A percentile compares a stretch with the other conserved stretches of the same genome.
Conservation (phyloP, 2,329 filamentous ascomycete species). For the Fusarium setosum region DNA sequence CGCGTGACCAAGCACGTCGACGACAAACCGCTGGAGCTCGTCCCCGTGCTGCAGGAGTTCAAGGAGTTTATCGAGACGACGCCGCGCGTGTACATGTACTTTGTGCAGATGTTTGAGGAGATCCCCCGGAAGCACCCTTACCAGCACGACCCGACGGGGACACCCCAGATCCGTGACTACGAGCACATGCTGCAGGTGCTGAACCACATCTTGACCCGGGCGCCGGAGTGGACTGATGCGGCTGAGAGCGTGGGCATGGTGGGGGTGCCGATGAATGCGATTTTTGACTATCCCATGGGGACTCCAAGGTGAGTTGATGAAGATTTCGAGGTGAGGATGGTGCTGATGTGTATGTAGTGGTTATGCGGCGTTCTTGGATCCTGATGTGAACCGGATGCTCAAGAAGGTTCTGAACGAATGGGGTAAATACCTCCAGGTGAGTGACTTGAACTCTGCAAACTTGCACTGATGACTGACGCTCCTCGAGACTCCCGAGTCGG, state of each 20-base stretch:
- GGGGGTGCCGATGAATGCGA: constrained; percentile 63
- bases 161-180: constrained; percentile 73
- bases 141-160: constrained; percentile 69
- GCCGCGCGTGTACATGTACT: constrained; percentile 73
- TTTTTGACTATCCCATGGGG: constrained; percentile 68
- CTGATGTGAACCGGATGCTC: constrained; percentile 64
- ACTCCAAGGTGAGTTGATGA: constrained; percentile 56
- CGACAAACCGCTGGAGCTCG: constrained; percentile 60
- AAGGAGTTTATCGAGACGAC: constrained; percentile 73
- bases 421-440: constrained; percentile 64
- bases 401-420: constrained; percentile 68
- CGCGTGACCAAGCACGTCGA: constrained; percentile 67
- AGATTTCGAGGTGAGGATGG: not conserved
- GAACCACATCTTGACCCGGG: constrained; percentile 66
- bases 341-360: constrained; percentile 45
- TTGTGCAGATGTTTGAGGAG: constrained; percentile 75
- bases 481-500: constrained; percentile 63
- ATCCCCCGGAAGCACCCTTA: constrained; percentile 72
- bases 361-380: constrained; percentile 65
- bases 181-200: constrained; percentile 73
- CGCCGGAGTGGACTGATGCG: constrained; percentile 65
- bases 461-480: not conserved
- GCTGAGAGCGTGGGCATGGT: constrained; percentile 64
- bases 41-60: constrained; percentile 73
- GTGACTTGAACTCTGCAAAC: not conserved